A percentile compares a stretch with the other conserved stretches of the same genome.
phyloP scores from a whole-genome alignment of 2,329 filamentous ascomycete species.

The Colletotrichum brevisporum region DNA sequence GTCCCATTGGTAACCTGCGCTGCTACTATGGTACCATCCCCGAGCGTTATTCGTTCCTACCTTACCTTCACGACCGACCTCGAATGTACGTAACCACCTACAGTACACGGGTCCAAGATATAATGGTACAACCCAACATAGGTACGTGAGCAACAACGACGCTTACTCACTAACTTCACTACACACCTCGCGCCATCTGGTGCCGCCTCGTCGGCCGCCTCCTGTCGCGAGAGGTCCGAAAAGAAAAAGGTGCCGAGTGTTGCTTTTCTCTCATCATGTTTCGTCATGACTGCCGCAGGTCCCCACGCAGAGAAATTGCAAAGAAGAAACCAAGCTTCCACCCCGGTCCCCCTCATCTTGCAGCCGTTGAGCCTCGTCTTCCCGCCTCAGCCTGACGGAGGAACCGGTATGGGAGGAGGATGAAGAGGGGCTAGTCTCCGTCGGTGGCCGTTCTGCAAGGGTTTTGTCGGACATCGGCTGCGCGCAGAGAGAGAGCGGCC shows the following conservation, averaged over 20 bases:
- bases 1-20: conserved; percentile 17
- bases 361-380: conserved; percentile 21
- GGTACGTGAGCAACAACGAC: too few species aligned
- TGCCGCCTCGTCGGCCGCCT: too few species aligned
- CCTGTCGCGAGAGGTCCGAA: too few species aligned
- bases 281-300: conserved; percentile 19
- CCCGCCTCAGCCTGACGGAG: background rate
- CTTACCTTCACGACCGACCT: too few species aligned
- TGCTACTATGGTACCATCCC: conserved; percentile 1
- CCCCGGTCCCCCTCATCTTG: background rate
- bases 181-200: too few species aligned
- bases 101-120: too few species aligned
- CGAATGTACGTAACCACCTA: too few species aligned
- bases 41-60: background rate
- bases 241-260: background rate
- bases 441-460: conserved; percentile 15
- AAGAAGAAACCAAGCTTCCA: background rate
- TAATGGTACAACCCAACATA: too few species aligned
- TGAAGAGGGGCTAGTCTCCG: background rate
- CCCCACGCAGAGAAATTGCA: conserved; percentile 6
- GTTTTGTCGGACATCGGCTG: conserved; percentile 15
- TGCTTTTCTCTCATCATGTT: conserved; percentile 15
- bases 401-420: background rate
- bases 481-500: background rate
- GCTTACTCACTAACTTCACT: too few species aligned